These are phyloP conservation scores for Leccinum pseudoinsigne DNA, from an alignment of 1,284 basidiomycete species.

Conservation along the genomic window DNA sequence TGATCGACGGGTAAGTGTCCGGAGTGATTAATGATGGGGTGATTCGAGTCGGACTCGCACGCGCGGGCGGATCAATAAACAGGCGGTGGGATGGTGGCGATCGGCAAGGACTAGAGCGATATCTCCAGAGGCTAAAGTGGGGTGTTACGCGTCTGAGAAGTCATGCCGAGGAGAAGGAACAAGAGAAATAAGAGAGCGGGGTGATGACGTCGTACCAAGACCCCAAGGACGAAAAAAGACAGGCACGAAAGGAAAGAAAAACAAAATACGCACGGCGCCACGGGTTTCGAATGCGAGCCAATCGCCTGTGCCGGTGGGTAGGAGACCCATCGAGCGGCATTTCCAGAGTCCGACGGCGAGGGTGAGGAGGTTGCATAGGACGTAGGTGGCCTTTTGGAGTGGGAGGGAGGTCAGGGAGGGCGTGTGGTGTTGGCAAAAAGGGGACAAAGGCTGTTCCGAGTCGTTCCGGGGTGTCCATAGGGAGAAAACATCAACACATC, in stretches of 20 bases:
- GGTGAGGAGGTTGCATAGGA: slow-evolving; percentile 71
- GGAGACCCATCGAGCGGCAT: slow-evolving; percentile 85
- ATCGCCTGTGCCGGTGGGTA: slow-evolving; percentile 87
- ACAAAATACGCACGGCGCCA: slow-evolving; percentile 52
- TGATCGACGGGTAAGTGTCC: too few relatives aligned
- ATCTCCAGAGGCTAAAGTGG: neutral
- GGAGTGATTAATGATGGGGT: too few relatives aligned
- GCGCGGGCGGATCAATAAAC: too few relatives aligned
- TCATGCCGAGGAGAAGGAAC: neutral
- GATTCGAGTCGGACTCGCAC: too few relatives aligned
- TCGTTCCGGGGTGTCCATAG: neutral
- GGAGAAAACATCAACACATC: neutral
- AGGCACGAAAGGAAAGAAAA: neutral
- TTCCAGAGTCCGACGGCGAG: slow-evolving; percentile 87
- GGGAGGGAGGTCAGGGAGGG: slow-evolving; percentile 49
- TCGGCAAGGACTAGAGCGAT: slow-evolving; percentile 4
- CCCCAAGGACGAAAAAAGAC: neutral
- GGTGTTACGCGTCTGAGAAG: neutral
- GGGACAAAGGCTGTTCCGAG: slow-evolving; percentile 53
- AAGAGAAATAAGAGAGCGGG: neutral
- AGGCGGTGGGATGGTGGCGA: too few relatives aligned
- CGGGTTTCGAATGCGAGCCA: slow-evolving; percentile 91
- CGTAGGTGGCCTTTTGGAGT: slow-evolving; percentile 67
- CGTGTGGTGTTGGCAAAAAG: slow-evolving; percentile 54
- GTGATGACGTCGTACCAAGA: neutral